phyloP scores from a whole-genome alignment of 2,329 filamentous ascomycete genomes.

The Scedosporium minutisporum region DNA sequence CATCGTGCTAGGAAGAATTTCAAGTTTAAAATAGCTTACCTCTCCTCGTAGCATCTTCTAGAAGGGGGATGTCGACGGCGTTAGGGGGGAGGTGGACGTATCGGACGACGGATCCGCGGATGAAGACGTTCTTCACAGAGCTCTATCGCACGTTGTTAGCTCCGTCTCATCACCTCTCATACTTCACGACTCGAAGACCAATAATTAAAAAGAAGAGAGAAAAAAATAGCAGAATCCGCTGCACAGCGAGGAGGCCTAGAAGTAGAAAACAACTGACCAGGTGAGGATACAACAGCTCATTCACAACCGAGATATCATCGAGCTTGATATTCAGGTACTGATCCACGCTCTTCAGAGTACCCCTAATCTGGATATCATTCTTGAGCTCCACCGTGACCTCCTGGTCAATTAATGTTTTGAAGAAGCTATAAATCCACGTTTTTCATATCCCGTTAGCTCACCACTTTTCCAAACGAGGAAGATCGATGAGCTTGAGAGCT shows the following conservation, averaged over 20 bases:
- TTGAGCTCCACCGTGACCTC: constrained; percentile 98
- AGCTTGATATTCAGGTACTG: constrained; percentile 99
- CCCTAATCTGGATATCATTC: constrained; percentile 96
- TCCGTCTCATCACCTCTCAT: not conserved
- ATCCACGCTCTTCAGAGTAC: constrained; percentile 92
- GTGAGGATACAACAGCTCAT: constrained; percentile 92
- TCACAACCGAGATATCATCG: constrained; percentile 85
- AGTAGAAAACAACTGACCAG: constrained; percentile 44
- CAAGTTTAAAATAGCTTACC: constrained; percentile 33
- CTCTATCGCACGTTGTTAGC: constrained; percentile 29
- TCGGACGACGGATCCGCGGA: constrained; percentile 82
- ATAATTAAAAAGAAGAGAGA: not conserved
- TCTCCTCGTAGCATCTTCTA: constrained; percentile 87
- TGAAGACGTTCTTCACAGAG: constrained; percentile 92
- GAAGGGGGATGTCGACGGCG: constrained; percentile 73
- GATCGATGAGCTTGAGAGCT: too few species aligned
- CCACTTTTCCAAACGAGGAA: not conserved
- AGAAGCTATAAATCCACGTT: constrained; percentile 56
- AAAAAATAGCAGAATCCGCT: not conserved
- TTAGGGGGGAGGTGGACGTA: constrained; percentile 81
- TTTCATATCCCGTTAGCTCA: not conserved
- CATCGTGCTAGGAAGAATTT: too few species aligned
- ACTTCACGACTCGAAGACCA: not conserved
- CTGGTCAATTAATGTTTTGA: constrained; percentile 96
- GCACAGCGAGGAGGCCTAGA: too few species aligned